A percentile compares a stretch with the other conserved stretches of the same genome.
These are phyloP conservation scores for Crucihimalaya himalaica DNA, from an alignment of 345 rosid genomes.

Conservation along the genomic window DNA sequence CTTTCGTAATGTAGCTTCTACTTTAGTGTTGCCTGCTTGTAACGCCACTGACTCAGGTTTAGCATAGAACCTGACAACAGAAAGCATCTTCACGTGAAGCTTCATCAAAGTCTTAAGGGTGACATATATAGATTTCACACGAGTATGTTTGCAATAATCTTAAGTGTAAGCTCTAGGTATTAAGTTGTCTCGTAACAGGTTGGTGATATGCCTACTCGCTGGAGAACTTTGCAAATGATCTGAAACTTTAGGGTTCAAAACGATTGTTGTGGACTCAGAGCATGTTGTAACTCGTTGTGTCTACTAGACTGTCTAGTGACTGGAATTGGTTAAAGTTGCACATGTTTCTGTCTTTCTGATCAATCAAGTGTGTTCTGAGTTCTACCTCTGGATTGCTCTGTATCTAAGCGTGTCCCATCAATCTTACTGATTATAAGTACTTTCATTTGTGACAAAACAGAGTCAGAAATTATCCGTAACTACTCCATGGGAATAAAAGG, in stretches of 20 bases:
- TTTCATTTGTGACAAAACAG: background rate
- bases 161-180: background rate
- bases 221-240: background rate
- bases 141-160: background rate
- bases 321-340: background rate
- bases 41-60: background rate
- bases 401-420: background rate
- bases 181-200: background rate
- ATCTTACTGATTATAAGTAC: background rate
- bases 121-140: background rate
- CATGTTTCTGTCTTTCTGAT: constrained; percentile 1
- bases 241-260: background rate
- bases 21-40: background rate
- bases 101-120: background rate
- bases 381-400: background rate
- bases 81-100: background rate
- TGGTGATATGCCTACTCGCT: background rate
- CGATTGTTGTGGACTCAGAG: background rate
- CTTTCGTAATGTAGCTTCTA: constrained; percentile 10
- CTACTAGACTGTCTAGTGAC: background rate
- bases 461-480: background rate
- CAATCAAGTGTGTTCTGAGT: background rate
- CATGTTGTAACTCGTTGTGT: constrained; percentile 18
- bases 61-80: background rate
- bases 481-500: background rate